Conservation (phyloP, 164 flowering plant species). For the Paratinospora sagittata region DNA sequence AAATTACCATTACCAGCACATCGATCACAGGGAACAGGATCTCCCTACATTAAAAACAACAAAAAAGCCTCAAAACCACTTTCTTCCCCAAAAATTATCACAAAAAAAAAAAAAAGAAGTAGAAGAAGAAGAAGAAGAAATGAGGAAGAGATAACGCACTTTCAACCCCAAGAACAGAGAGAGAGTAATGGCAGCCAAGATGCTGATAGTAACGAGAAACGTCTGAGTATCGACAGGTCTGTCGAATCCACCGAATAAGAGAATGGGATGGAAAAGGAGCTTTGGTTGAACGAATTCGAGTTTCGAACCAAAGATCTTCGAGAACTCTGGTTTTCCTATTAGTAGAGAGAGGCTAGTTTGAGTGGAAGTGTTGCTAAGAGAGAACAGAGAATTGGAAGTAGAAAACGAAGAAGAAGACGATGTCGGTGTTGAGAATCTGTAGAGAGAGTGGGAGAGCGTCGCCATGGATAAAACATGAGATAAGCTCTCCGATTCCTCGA, state of each 20-base stretch:
- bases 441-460: constrained; percentile 29
- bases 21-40: constrained; percentile 83
- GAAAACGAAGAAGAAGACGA: constrained; percentile 18
- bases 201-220: constrained; percentile 59
- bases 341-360: constrained; percentile 9
- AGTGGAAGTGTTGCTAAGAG: too few relatives aligned
- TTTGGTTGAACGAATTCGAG: constrained; percentile 19
- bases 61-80: too few relatives aligned
- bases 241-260: constrained; percentile 39
- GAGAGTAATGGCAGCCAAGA: constrained; percentile 71
- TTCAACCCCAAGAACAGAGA: constrained; percentile 81
- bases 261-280: constrained; percentile 40
- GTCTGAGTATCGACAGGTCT: constrained; percentile 67
- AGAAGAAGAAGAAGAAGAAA: not conserved
- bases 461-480: constrained; percentile 37
- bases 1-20: constrained; percentile 86
- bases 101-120: too few relatives aligned
- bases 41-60: constrained; percentile 54
- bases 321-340: constrained; percentile 4
- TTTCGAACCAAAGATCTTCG: not conserved
- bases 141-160: constrained; percentile 26
- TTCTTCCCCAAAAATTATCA: too few relatives aligned
- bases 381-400: constrained; percentile 1
- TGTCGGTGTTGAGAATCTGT: constrained; percentile 13
- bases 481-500: constrained; percentile 4